These are phyloP conservation scores for Cytidiella melzeri DNA, from an alignment of 768 basidiomycete species.

Conservation along the genomic window DNA sequence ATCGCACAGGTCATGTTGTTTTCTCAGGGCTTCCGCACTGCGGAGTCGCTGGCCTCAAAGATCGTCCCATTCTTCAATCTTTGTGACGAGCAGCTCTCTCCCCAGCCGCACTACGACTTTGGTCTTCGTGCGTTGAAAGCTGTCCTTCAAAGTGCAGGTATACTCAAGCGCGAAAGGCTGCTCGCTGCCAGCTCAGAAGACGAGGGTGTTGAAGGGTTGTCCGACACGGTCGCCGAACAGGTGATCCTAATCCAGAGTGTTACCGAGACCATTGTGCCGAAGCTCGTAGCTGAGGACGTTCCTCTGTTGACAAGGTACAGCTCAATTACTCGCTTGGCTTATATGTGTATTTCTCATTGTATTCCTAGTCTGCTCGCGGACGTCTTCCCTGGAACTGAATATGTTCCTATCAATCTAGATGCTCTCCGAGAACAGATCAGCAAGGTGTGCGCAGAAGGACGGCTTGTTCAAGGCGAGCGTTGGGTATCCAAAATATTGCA, in stretches of 20 bases:
- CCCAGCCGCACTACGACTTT: conserved; percentile 98
- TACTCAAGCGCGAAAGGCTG: conserved; percentile 89
- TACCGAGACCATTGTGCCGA: conserved; percentile 97
- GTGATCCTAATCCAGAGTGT: conserved; percentile 98
- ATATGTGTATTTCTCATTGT: conserved; percentile 8
- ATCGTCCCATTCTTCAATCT: conserved; percentile 99
- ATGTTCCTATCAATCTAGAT: conserved; percentile 83
- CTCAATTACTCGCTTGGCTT: conserved; percentile 16
- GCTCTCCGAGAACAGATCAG: conserved; percentile 79
- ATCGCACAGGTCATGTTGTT: conserved; percentile 99
- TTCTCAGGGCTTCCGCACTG: conserved; percentile 98
- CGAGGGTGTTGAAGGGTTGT: conserved; percentile 45
- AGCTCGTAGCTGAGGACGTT: conserved; percentile 95
- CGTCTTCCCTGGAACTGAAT: conserved; percentile 95
- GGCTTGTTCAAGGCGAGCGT: conserved; percentile 77
- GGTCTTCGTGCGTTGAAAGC: conserved; percentile 96
- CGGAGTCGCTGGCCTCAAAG: conserved; percentile 95
- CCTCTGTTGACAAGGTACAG: conserved; percentile 63
- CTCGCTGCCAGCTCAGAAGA: conserved; percentile 36
- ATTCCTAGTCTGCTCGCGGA: conserved; percentile 76
- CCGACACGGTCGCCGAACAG: conserved; percentile 79
- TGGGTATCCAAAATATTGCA: conserved; percentile 97
- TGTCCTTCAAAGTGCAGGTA: conserved; percentile 94
- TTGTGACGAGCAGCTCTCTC: conserved; percentile 93
- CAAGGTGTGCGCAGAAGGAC: conserved; percentile 80